Conservation (phyloP, 2,329 filamentous ascomycete species). For the Colletotrichum siamense region DNA sequence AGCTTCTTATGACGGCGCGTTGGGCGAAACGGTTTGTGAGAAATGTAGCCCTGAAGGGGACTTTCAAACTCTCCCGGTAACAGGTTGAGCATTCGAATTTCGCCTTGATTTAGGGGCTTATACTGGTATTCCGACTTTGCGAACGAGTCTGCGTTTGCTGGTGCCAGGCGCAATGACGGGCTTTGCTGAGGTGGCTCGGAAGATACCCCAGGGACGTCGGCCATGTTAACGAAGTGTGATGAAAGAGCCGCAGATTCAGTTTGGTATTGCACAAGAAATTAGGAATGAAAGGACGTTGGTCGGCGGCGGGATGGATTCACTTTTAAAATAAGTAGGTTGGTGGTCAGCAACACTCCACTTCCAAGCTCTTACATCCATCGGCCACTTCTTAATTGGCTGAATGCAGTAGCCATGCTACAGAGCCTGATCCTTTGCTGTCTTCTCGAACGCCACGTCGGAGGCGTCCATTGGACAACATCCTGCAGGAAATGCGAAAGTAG, state of each 20-base stretch:
- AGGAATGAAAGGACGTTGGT: background rate
- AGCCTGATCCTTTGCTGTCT: background rate
- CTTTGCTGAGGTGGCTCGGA: background rate
- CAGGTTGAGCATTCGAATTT: background rate
- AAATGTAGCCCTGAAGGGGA: rapidly evolving
- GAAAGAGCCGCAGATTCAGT: rapidly evolving
- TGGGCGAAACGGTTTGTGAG: too few species aligned
- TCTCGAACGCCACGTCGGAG: background rate
- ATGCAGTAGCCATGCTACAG: rapidly evolving
- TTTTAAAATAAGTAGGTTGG: background rate
- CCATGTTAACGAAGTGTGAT: background rate
- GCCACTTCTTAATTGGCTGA: background rate
- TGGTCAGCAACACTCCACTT: background rate
- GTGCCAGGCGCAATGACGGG: background rate
- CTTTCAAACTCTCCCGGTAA: background rate
- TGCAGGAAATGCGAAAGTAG: background rate
- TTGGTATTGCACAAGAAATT: background rate
- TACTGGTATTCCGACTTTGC: background rate
- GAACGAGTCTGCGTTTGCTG: rapidly evolving
- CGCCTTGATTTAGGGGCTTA: background rate
- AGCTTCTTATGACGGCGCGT: too few species aligned
- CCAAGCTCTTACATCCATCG: background rate
- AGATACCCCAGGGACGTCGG: background rate
- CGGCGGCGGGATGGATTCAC: too few species aligned
- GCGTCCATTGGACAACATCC: background rate